Conservation (phyloP, 352 stramenopile genomes). For the Pseudoperonospora humuli region DNA sequence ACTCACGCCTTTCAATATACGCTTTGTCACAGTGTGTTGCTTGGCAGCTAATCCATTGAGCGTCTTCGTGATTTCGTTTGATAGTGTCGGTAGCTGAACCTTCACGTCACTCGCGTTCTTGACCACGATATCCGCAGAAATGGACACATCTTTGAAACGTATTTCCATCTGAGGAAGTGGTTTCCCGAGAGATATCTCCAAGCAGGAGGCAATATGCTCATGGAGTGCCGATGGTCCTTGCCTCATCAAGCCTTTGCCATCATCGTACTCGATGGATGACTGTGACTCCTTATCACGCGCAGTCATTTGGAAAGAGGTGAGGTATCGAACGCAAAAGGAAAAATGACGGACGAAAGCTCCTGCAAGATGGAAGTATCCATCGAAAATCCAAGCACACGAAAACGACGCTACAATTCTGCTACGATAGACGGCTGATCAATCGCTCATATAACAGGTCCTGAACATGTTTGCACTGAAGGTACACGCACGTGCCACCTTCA, state of each 20-base stretch:
- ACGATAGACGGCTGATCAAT: too few species aligned
- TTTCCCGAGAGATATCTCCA: conserved; percentile 24
- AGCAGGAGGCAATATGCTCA: conserved; percentile 15
- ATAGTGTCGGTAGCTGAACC: conserved; percentile 13
- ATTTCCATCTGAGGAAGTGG: conserved; percentile 38
- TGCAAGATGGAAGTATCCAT: too few species aligned
- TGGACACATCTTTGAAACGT: conserved; percentile 27
- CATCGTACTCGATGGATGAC: conserved; percentile 23
- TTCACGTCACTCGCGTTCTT: conserved; percentile 11
- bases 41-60: conserved; percentile 15
- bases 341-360: too few species aligned
- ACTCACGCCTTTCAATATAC: conserved; percentile 30
- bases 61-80: conserved; percentile 16
- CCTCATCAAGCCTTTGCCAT: conserved; percentile 27
- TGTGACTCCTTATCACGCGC: too few species aligned
- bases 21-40: conserved; percentile 25
- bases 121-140: conserved; percentile 23
- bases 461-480: too few species aligned
- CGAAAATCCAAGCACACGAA: too few species aligned
- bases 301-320: too few species aligned
- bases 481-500: too few species aligned
- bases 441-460: too few species aligned
- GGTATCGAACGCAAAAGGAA: too few species aligned
- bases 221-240: conserved; percentile 27
- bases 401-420: too few species aligned